Conservation (phyloP, 768 basidiomycete species). For the Psilocybe cyanescens region DNA sequence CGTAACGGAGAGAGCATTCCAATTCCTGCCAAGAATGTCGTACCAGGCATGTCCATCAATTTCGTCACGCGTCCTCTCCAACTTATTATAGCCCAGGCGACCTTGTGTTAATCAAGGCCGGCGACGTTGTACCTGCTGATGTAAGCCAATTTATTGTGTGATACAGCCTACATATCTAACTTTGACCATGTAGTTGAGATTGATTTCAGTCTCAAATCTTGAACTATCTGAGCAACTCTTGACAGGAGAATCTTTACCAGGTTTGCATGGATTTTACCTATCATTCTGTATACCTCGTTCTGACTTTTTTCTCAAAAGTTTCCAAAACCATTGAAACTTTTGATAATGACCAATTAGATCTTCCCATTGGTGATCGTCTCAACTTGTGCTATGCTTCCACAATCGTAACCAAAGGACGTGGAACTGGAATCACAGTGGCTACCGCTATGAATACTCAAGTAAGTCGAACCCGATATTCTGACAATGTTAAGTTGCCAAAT, state of each 20-base stretch:
- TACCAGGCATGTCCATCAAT: constrained; percentile 32
- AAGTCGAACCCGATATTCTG: constrained; percentile 14
- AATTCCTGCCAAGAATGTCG: constrained; percentile 45
- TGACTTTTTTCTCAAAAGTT: constrained; percentile 26
- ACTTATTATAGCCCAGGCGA: constrained; percentile 30
- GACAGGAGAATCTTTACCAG: constrained; percentile 56
- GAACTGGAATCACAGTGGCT: constrained; percentile 45
- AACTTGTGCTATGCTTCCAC: constrained; percentile 50
- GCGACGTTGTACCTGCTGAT: constrained; percentile 51
- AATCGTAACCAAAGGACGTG: constrained; percentile 51
- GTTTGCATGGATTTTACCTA: constrained; percentile 16
- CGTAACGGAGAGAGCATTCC: constrained; percentile 43
- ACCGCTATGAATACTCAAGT: constrained; percentile 61
- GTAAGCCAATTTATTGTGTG: constrained; percentile 21
- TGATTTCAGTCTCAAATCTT: constrained; percentile 48
- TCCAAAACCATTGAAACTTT: constrained; percentile 39
- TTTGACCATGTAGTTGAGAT: constrained; percentile 32
- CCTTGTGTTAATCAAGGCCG: constrained; percentile 40
- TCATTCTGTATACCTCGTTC: background rate
- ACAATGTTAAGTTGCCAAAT: background rate
- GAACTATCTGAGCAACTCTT: constrained; percentile 55
- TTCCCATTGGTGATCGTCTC: constrained; percentile 45
- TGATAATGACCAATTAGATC: constrained; percentile 31
- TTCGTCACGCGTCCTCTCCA: background rate
- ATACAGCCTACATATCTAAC: background rate